These are phyloP conservation scores for Trichomonas vaginalis DNA, from an alignment of 208 protist genomes.

Conservation along the genomic window DNA sequence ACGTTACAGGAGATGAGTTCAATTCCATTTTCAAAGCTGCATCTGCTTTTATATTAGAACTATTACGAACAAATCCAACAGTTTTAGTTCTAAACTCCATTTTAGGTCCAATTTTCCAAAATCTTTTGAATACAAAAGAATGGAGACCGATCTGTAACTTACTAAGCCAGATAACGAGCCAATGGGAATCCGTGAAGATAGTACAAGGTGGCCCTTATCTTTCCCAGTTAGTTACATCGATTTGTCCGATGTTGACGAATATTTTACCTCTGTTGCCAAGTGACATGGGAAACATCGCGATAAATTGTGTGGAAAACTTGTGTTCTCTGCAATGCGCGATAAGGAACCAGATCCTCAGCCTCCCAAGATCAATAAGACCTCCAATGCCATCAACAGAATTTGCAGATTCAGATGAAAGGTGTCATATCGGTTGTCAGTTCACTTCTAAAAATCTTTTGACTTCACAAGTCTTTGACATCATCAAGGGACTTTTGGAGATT, in stretches of 20 bases:
- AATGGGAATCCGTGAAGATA: background rate
- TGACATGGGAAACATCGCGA: background rate
- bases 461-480: background rate
- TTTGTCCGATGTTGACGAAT: background rate
- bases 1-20: background rate
- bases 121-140: background rate
- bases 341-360: background rate
- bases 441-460: background rate
- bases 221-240: background rate
- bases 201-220: background rate
- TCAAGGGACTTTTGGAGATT: background rate
- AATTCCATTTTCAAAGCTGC: background rate
- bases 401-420: background rate
- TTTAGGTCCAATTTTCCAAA: background rate
- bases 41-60: background rate
- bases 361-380: background rate
- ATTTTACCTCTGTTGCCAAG: background rate
- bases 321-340: background rate
- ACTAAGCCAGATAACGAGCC: background rate
- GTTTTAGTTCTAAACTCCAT: background rate
- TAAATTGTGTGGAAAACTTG: background rate
- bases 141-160: background rate
- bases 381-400: background rate
- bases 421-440: background rate
- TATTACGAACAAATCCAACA: background rate